Evolutionary conservation across 352 stramenopile species (phyloP).

Genomic region (Globisporangium spinosum): DNA sequence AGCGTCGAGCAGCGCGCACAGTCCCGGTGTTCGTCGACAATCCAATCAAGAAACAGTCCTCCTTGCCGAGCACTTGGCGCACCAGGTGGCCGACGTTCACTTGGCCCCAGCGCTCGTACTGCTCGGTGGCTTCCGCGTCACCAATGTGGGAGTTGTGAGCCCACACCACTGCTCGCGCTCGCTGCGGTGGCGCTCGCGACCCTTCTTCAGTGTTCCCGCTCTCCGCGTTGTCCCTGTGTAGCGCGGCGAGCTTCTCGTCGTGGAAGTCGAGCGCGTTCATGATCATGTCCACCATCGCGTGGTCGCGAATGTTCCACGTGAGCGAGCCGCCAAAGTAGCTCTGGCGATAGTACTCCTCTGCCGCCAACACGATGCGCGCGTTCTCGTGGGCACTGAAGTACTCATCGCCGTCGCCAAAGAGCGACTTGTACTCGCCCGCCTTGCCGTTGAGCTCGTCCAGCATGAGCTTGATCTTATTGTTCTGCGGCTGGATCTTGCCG

Average conservation of each 20-base stretch:
- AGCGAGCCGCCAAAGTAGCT: constrained; percentile 24
- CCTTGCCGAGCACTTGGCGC: constrained; percentile 19
- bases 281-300: constrained; percentile 31
- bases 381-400: constrained; percentile 38
- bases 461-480: constrained; percentile 26
- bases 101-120: constrained; percentile 21
- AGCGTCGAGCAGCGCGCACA: constrained; percentile 24
- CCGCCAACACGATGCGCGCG: constrained; percentile 26
- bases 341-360: constrained; percentile 35
- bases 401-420: constrained; percentile 33
- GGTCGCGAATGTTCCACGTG: constrained; percentile 37
- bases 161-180: constrained; percentile 29
- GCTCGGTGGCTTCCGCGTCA: constrained; percentile 24
- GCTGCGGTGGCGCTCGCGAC: not conserved
- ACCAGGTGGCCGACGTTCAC: constrained; percentile 35
- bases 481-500: constrained; percentile 21
- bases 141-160: constrained; percentile 37
- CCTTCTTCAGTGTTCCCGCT: not conserved
- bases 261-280: constrained; percentile 26
- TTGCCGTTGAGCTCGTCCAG: constrained; percentile 24
- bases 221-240: not conserved
- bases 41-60: constrained; percentile 27
- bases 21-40: constrained; percentile 26
- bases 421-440: constrained; percentile 25
- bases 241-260: constrained; percentile 27